Evolutionary conservation across 73 alveolate genomes (phyloP).

Genomic region (Loxodes magnus): DNA sequence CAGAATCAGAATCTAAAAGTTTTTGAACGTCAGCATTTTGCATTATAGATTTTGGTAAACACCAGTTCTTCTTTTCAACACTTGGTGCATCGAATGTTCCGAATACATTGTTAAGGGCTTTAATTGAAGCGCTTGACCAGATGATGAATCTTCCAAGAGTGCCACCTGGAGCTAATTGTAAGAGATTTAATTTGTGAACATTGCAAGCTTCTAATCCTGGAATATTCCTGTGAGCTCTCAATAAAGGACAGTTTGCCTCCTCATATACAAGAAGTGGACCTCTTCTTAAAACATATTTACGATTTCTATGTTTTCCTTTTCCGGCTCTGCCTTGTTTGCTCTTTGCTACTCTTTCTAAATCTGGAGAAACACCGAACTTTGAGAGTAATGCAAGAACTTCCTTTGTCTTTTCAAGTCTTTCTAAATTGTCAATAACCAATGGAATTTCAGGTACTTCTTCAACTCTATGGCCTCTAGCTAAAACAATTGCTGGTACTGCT

Average conservation of each 20-base stretch:
- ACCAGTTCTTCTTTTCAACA: conserved; percentile 57
- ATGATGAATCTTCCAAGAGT: conserved; percentile 84
- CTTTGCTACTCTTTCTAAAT: conserved; percentile 37
- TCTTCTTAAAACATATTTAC: conserved; percentile 70
- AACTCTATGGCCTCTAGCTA: conserved; percentile 99
- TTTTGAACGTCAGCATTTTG: conserved; percentile 31
- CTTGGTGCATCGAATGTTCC: conserved; percentile 52
- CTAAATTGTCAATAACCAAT: conserved; percentile 86
- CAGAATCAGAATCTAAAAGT: conserved; percentile 29
- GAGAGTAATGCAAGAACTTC: conserved; percentile 58
- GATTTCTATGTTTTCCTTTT: conserved; percentile 80
- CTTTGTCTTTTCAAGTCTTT: conserved; percentile 77
- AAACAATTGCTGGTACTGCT: conserved; percentile 89
- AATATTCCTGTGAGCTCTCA: conserved; percentile 80
- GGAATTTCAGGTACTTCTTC: conserved; percentile 92
- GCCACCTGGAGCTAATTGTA: conserved; percentile 95
- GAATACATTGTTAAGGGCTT: conserved; percentile 55
- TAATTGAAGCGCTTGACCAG: conserved; percentile 79
- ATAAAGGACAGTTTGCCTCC: conserved; percentile 58
- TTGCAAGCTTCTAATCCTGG: conserved; percentile 85
- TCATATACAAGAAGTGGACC: conserved; percentile 91
- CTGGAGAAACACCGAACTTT: conserved; percentile 80
- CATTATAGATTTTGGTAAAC: conserved; percentile 59
- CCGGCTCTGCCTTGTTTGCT: conserved; percentile 55
- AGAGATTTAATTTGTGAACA: conserved; percentile 79